Evolutionary conservation across 1,284 basidiomycete genomes (phyloP), one percentile per base, ranked within the genome.

Genomic region (Ustilago curta): DNA sequence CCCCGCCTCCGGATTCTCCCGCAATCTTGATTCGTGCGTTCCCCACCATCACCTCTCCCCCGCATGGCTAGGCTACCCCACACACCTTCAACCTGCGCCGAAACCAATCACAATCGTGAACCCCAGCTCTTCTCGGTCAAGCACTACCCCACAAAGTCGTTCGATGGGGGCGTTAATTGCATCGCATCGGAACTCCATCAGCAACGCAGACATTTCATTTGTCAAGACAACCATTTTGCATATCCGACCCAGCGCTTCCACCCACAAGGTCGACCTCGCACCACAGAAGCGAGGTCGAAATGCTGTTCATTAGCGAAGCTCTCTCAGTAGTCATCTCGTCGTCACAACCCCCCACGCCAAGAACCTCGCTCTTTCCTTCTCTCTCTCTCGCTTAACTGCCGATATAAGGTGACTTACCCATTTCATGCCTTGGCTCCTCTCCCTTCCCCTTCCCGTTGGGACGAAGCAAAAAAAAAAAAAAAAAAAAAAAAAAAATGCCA

Each of bases 401-500:
- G n/a, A n/a, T n/a, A n/a, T n/a, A n/a, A n/a, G n/a, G n/a, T n/a
- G n/a, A n/a, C n/a, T n/a, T n/a, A n/a, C n/a, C 19, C 40, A 7
- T 19, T 42, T 42, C 40, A 42, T 42, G 40, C 40, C 9, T 42
- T n/a, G 40, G 40, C 40, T 42, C 40, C 40, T 42, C 40, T 42
- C n/a, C 21, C 40, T n/a, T 21, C 40, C 18, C 19, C 2, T 16
- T 40, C 18, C 37, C 12, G n/a, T n/a, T n/a, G n/a, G n/a, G 29
- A 39, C 37, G 37, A 39, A 14, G 29, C 29, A 4, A 31, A 31
- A 9, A 9, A 9, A 31, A 31, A 31, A 0, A 25, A 39, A 16
- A n/a, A 37, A 6, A 57, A 48, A 40, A 56, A 59, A 51, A 25
- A 40, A 45, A 45, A 47, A n/a, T n/a, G n/a, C n/a, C n/a, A n/a